Evolutionary conservation across 306 rosid genomes (phyloP).

Genomic region (Cicer cuneatum): DNA sequence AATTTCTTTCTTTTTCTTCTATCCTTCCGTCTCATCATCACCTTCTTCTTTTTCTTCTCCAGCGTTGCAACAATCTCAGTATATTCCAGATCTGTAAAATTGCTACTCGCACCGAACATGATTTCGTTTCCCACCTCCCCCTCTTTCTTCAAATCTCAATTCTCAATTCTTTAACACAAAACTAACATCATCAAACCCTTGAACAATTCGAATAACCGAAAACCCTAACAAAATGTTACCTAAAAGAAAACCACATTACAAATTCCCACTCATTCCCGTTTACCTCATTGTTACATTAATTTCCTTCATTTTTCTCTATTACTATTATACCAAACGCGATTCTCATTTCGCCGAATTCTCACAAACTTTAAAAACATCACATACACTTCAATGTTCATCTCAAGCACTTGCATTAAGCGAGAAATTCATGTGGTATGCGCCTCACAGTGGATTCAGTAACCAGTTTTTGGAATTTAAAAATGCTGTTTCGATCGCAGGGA

Average conservation of each 20-base stretch:
- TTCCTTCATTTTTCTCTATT: constrained; percentile 49
- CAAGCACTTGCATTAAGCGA: constrained; percentile 49
- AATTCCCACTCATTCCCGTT: constrained; percentile 52
- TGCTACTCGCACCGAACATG: too few species aligned
- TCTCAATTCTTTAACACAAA: too few species aligned
- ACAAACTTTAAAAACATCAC: constrained; percentile 8
- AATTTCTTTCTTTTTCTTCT: too few species aligned
- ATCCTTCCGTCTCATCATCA: too few species aligned
- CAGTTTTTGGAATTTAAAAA: constrained; percentile 84
- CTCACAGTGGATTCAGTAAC: constrained; percentile 93
- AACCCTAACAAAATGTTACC: constrained; percentile 51
- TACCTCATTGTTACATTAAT: constrained; percentile 43
- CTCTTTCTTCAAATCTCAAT: too few species aligned
- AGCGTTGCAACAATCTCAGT: too few species aligned
- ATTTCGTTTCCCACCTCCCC: too few species aligned
- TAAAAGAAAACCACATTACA: constrained; percentile 46
- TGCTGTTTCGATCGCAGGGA: constrained; percentile 66
- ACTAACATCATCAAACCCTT: constrained; percentile 21
- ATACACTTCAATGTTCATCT: constrained; percentile 51
- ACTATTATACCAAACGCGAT: constrained; percentile 45
- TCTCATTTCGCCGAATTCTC: constrained; percentile 38
- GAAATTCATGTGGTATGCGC: constrained; percentile 79
- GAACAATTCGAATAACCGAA: constrained; percentile 43
- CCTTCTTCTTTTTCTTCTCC: too few species aligned
- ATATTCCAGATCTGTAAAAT: too few species aligned